phyloP scores from a whole-genome alignment of 2,329 filamentous ascomycete species.

The Sporothrix luriei region DNA sequence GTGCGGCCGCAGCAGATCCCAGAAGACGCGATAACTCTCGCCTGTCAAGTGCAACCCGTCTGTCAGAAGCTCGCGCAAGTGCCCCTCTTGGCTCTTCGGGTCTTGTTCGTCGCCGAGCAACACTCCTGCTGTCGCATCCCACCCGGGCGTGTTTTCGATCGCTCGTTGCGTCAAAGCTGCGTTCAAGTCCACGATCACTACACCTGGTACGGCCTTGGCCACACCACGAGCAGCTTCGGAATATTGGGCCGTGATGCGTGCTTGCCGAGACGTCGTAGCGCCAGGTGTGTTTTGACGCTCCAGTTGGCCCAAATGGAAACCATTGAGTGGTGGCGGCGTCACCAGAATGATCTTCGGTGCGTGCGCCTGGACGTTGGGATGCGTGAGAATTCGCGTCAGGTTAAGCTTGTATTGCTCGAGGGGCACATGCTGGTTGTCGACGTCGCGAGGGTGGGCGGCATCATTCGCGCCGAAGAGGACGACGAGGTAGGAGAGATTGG shows the following conservation, averaged over 20 bases:
- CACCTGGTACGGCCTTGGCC: not conserved
- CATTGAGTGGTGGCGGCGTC: constrained; percentile 3
- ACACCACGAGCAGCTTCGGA: not conserved
- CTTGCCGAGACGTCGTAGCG: not conserved
- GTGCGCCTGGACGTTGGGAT: not conserved
- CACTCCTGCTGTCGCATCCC: not conserved
- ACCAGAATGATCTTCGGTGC: not conserved
- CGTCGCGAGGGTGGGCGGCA: not conserved
- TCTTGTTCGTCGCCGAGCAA: not conserved
- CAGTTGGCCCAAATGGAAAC: not conserved
- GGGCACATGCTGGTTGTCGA: constrained; percentile 3
- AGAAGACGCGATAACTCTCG: not conserved
- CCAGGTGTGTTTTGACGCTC: not conserved
- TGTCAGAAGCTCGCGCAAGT: not conserved
- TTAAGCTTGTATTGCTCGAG: not conserved
- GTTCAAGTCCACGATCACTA: not conserved
- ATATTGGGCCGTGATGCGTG: not conserved
- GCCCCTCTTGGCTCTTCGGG: not conserved
- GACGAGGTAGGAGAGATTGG: not conserved
- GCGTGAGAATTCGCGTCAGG: not conserved
- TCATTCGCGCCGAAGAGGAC: not conserved
- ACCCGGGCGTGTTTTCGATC: not conserved
- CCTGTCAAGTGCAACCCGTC: not conserved
- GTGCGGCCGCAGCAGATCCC: not conserved
- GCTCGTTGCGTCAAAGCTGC: not conserved